These are phyloP conservation scores for Stenogyne calaminthoides DNA, from an alignment of 305 asterid genomes.

Conservation along the genomic window DNA sequence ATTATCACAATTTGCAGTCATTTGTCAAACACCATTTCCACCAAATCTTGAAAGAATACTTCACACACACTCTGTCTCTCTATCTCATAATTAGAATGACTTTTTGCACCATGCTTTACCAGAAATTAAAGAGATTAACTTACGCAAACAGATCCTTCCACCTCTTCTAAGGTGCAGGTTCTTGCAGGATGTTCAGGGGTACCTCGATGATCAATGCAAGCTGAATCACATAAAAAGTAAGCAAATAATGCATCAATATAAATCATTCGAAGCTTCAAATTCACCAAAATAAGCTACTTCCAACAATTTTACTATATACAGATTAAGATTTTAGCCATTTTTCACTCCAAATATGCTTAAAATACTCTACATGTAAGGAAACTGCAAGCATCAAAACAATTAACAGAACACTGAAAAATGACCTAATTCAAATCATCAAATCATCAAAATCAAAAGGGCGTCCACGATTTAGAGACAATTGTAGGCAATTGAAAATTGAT, in stretches of 20 bases:
- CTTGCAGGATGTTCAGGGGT: constrained; percentile 86
- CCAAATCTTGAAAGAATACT: neutral
- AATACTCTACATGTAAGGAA: neutral
- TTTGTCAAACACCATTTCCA: neutral
- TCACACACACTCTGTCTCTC: neutral
- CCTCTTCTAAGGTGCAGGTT: constrained; percentile 73
- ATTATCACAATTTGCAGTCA: neutral
- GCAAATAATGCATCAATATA: neutral
- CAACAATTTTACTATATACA: neutral
- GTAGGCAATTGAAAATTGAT: constrained; percentile 41
- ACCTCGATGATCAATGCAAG: constrained; percentile 86
- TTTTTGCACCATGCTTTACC: neutral
- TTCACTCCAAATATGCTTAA: neutral
- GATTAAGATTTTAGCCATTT: neutral
- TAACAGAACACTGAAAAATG: neutral
- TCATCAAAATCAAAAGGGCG: neutral
- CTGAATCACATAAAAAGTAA: constrained; percentile 34
- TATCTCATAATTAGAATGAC: neutral
- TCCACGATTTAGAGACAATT: constrained; percentile 39
- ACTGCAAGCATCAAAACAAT: neutral
- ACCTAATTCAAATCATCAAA: neutral
- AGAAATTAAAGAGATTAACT: neutral
- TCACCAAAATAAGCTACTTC: neutral
- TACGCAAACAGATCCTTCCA: constrained; percentile 66
- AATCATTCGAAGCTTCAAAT: neutral